A percentile compares a stretch with the other conserved stretches of the same genome.
Evolutionary conservation across 2,329 filamentous ascomycete species (phyloP).

Genomic region (Aspergillus persii): DNA sequence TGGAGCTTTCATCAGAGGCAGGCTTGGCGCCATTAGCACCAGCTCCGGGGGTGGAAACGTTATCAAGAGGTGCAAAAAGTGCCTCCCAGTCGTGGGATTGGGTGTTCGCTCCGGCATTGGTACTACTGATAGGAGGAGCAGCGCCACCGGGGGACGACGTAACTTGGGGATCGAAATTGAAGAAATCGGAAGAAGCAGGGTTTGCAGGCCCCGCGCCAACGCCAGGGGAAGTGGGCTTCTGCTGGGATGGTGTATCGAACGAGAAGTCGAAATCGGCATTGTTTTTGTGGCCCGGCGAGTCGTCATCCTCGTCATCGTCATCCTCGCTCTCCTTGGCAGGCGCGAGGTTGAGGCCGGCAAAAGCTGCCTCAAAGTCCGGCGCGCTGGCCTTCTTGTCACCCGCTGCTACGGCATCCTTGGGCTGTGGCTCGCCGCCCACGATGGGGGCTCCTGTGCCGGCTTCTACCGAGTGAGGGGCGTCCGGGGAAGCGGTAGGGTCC

Average conservation of each 20-base stretch:
- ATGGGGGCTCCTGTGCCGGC: constrained; percentile 36
- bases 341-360: constrained; percentile 44
- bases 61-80: constrained; percentile 80
- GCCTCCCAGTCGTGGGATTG: constrained; percentile 84
- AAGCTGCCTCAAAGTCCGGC: constrained; percentile 48
- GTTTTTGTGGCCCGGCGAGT: constrained; percentile 32
- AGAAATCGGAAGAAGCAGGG: constrained; percentile 36
- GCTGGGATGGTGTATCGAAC: constrained; percentile 42
- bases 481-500: constrained; percentile 39
- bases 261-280: constrained; percentile 46
- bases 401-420: constrained; percentile 15
- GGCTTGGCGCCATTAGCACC: constrained; percentile 18
- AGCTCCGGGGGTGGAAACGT: constrained; percentile 23
- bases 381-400: constrained; percentile 32
- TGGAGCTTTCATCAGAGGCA: constrained; percentile 8
- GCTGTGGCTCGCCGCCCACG: constrained; percentile 34
- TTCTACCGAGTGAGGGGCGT: constrained; percentile 42
- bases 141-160: constrained; percentile 39
- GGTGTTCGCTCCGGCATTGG: constrained; percentile 38
- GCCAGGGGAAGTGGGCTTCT: constrained; percentile 24
- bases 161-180: constrained; percentile 35
- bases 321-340: constrained; percentile 45
- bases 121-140: constrained; percentile 40
- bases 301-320: constrained; percentile 58
- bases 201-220: constrained; percentile 17